Evolutionary conservation across 2,329 filamentous ascomycete genomes (phyloP).

Genomic region (Penicillium sp.): DNA sequence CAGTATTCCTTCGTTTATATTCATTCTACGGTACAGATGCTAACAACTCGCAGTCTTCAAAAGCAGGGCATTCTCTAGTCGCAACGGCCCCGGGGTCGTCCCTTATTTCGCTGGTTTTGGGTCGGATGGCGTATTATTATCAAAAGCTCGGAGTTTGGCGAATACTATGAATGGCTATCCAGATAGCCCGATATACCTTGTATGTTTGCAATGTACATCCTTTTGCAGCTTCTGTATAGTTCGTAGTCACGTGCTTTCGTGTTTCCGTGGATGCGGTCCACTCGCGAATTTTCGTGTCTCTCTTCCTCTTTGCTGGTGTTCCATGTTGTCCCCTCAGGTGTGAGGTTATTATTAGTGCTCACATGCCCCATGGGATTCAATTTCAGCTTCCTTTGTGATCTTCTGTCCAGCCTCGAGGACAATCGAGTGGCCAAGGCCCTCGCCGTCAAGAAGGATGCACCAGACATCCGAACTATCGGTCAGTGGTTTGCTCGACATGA

Average conservation of each 20-base stretch:
- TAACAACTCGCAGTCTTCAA: slow-evolving; percentile 54
- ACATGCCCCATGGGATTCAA: slow-evolving; percentile 40
- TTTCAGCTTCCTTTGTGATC: slow-evolving; percentile 68
- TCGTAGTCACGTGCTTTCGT: slow-evolving; percentile 31
- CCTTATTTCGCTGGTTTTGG: background rate
- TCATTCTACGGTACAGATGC: slow-evolving; percentile 5
- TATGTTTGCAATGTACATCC: background rate
- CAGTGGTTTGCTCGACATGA: slow-evolving; percentile 68
- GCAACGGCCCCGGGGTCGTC: background rate
- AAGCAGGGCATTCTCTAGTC: slow-evolving; percentile 77
- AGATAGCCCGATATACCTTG: background rate
- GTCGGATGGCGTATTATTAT: slow-evolving; percentile 7
- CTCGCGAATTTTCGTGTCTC: slow-evolving; percentile 13
- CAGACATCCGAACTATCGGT: slow-evolving; percentile 47
- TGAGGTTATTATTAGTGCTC: background rate
- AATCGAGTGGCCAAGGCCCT: slow-evolving; percentile 38
- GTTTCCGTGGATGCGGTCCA: slow-evolving; percentile 29
- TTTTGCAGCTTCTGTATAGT: background rate
- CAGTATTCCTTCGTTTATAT: slow-evolving; percentile 20
- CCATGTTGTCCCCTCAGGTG: background rate
- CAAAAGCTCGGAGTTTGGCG: slow-evolving; percentile 34
- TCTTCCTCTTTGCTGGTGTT: background rate
- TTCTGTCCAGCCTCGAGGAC: slow-evolving; percentile 64
- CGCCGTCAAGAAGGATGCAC: slow-evolving; percentile 26
- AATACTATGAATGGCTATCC: slow-evolving; percentile 1